Percentiles rank a stretch among this genome's conserved stretches.
These are phyloP conservation scores for Globisporangium viniferum DNA, from an alignment of 352 stramenopile genomes.

Conservation along the genomic window DNA sequence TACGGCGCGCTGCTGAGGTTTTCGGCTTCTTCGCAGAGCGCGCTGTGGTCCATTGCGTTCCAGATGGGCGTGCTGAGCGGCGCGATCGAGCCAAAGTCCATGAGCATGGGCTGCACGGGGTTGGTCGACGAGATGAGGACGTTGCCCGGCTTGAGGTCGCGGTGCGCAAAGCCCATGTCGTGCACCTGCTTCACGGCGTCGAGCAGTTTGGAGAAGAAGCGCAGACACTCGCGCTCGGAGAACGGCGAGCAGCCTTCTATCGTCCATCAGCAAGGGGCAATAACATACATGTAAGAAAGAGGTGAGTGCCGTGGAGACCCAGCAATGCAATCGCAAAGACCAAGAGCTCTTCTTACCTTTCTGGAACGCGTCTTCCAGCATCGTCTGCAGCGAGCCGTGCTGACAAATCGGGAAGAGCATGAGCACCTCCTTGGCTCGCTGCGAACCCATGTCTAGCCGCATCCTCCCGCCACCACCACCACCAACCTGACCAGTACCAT, in stretches of 20 bases:
- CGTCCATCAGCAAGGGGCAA: neutral
- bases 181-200: slow-evolving; percentile 63
- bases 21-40: slow-evolving; percentile 79
- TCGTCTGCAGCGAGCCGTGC: slow-evolving; percentile 55
- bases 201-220: slow-evolving; percentile 51
- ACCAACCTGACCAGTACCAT: neutral
- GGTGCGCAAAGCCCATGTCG: slow-evolving; percentile 52
- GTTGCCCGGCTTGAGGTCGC: slow-evolving; percentile 80
- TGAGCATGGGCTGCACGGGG: slow-evolving; percentile 50
- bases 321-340: neutral
- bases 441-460: neutral
- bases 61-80: slow-evolving; percentile 29
- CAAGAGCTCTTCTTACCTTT: slow-evolving; percentile 16
- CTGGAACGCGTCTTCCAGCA: slow-evolving; percentile 33
- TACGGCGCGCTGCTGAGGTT: slow-evolving; percentile 87
- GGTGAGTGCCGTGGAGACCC: neutral
- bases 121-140: slow-evolving; percentile 47
- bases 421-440: slow-evolving; percentile 46
- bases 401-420: slow-evolving; percentile 57
- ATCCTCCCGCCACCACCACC: neutral
- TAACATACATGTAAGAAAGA: neutral
- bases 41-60: slow-evolving; percentile 38
- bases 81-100: slow-evolving; percentile 75
- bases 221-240: slow-evolving; percentile 41
- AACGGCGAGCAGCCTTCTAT: slow-evolving; percentile 24